A percentile compares a stretch with the other conserved stretches of the same genome.
phyloP scores from a whole-genome alignment of 2,329 filamentous ascomycete genomes.

The Magnaporthiopsis incrustans region DNA sequence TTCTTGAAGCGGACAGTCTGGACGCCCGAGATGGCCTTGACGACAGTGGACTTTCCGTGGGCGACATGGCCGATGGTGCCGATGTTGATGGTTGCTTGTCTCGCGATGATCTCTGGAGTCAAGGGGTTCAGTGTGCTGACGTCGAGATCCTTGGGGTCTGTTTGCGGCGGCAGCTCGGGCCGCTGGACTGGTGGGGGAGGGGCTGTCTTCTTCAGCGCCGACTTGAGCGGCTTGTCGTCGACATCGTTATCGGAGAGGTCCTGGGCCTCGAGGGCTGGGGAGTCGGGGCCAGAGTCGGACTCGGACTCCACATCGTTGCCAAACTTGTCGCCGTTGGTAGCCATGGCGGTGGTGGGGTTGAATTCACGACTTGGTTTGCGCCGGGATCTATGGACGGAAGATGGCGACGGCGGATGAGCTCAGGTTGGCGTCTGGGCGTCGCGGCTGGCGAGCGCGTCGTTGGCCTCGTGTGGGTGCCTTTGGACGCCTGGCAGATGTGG shows the following conservation, averaged over 20 bases:
- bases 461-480: background rate
- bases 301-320: conserved; percentile 69
- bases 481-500: background rate
- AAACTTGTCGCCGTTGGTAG: conserved; percentile 55
- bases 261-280: conserved; percentile 46
- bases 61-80: conserved; percentile 98
- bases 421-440: conserved; percentile 6
- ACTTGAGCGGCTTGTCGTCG: conserved; percentile 66
- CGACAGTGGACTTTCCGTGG: conserved; percentile 97
- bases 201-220: conserved; percentile 73
- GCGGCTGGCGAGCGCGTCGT: background rate
- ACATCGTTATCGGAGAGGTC: conserved; percentile 49
- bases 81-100: conserved; percentile 98
- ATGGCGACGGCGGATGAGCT: background rate
- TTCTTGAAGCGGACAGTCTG: conserved; percentile 99
- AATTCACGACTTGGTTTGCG: background rate
- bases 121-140: conserved; percentile 72
- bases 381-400: background rate
- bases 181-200: conserved; percentile 47
- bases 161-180: conserved; percentile 69
- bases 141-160: conserved; percentile 83
- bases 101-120: conserved; percentile 92
- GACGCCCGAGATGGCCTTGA: conserved; percentile 97
- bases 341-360: conserved; percentile 28
- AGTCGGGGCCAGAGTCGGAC: conserved; percentile 55